Evolutionary conservation across 331 rosid genomes (phyloP), one percentile per base, ranked within the genome.

Genomic region (Cucumis variabilis): DNA sequence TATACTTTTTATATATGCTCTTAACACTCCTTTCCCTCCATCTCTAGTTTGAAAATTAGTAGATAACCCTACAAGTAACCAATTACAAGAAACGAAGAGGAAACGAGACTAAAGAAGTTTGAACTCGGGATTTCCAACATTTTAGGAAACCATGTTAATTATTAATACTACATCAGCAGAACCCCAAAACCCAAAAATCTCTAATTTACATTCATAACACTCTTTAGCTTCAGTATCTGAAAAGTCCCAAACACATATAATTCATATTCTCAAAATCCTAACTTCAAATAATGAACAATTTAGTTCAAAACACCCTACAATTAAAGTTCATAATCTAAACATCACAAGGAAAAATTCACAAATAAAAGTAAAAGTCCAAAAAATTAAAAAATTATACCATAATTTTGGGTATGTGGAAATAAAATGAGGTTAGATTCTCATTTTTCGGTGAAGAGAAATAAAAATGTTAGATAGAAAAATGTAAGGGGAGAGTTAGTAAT

Each of bases 381-480:
- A 72, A 58, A 53, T 66, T 21, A 11, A 67, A 1, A 5, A 6
- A 14, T 83, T 93, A 13, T 88, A 97, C 99, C 92, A 92, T 89
- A 77, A 97, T 92, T 92, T 94, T 96, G 20, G 94, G n/a, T n/a
- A n/a, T n/a, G n/a, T n/a, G n/a, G n/a, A n/a, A 85, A 63, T 93
- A 89, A 90, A 93, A 81, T 55, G 98, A 96, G 60, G 93, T 90
- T 88, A 85, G 72, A 63, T 95, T 93, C 91, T 95, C 98, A 90
- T 95, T 94, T 48, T 84, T 91, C 99, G 95, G 94, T 73, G 71
- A 65, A 81, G 37, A 13, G 68, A 85, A 86, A 16, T n/a, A 53
- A 71, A 13, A 71, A 25, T 17, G 62, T 44, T 3, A 68, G n/a
- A 68, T 24, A 20, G 21, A 69, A 69, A n/a, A n/a, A n/a, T n/a